A percentile compares a stretch with the other conserved stretches of the same genome.
phyloP scores from a whole-genome alignment of 1,139 yeast genomes.

The Hyphopichia khmerensis region DNA sequence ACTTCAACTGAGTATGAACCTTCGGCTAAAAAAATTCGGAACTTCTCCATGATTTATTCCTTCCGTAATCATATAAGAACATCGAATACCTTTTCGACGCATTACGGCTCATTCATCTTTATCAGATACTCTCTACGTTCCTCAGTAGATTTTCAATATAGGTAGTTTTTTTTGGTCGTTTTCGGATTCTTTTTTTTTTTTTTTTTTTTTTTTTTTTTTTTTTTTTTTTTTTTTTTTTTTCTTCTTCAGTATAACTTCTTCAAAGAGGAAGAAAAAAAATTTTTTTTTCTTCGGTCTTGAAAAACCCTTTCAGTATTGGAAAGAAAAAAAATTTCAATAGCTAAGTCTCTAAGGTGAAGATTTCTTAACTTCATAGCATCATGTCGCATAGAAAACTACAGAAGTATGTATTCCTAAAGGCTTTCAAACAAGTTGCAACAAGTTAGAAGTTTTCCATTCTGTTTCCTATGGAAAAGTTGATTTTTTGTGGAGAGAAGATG shows the following conservation, averaged over 20 bases:
- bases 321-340: neutral
- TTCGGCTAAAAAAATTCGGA: neutral
- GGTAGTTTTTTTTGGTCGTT: too few relatives aligned
- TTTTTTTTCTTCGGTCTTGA: neutral
- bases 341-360: too few relatives aligned
- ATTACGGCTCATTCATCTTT: too few relatives aligned
- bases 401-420: conserved; percentile 33
- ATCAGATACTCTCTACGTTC: too few relatives aligned
- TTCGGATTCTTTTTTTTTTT: too few relatives aligned
- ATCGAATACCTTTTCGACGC: too few relatives aligned
- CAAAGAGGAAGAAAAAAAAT: neutral
- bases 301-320: neutral
- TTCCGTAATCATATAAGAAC: too few relatives aligned
- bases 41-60: too few relatives aligned
- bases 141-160: too few relatives aligned
- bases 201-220: neutral
- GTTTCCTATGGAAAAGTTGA: neutral
- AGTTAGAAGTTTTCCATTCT: too few relatives aligned
- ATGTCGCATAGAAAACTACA: conserved; percentile 49
- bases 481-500: neutral
- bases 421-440: neutral
- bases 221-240: neutral
- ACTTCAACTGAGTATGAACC: too few relatives aligned
- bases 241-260: neutral
- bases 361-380: too few relatives aligned